Evolutionary conservation across 2,329 filamentous ascomycete genomes (phyloP).

Genomic region (Botrytis byssoidea): DNA sequence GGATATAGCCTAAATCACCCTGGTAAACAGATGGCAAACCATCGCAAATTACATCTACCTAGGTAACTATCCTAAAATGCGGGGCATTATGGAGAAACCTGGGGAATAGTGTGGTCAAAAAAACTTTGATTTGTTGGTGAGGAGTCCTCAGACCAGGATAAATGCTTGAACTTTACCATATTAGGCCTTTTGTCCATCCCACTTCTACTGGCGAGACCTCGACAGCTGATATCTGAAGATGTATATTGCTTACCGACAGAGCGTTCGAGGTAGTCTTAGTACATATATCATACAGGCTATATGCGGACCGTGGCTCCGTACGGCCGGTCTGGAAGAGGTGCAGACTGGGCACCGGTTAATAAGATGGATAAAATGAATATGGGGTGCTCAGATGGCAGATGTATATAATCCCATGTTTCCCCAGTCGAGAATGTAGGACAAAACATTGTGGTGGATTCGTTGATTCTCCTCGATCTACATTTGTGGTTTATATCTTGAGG

Average conservation of each 20-base stretch:
- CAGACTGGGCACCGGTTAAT: constrained; percentile 13
- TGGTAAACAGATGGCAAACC: background rate
- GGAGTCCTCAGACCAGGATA: constrained; percentile 8
- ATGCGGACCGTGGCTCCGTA: constrained; percentile 15
- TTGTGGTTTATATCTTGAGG: background rate
- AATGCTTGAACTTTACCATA: background rate
- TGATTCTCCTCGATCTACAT: background rate
- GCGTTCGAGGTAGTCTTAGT: background rate
- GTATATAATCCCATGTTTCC: constrained; percentile 1
- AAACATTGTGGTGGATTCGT: background rate
- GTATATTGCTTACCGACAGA: constrained; percentile 10
- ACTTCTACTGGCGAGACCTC: background rate
- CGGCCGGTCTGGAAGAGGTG: background rate
- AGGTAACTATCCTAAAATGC: background rate
- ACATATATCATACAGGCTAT: background rate
- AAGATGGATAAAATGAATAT: background rate
- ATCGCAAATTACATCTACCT: background rate
- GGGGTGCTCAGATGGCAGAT: background rate
- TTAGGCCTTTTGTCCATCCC: background rate
- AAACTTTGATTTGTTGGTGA: background rate
- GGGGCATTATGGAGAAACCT: constrained; percentile 16
- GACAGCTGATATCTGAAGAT: constrained; percentile 2
- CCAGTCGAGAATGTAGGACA: background rate
- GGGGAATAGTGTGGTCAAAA: constrained; percentile 6
- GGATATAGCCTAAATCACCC: constrained; percentile 11